A percentile compares a stretch with the other conserved stretches of the same genome.
Conservation (phyloP, 257 asterid species). For the Scutellaria minor region DNA sequence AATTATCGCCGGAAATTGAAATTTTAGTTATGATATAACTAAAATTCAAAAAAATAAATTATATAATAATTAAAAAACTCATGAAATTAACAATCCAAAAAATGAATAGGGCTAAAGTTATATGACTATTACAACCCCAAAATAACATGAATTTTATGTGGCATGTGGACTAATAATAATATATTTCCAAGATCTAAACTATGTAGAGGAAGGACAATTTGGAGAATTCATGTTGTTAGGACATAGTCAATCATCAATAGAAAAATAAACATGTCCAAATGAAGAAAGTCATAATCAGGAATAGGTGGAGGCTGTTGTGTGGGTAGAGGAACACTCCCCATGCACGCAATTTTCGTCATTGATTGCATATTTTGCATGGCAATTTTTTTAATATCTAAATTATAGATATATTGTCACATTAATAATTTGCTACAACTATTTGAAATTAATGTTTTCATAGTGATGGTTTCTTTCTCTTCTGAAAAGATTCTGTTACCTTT, state of each 20-base stretch:
- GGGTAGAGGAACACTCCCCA: constrained; percentile 44
- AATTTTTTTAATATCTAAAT: constrained; percentile 22
- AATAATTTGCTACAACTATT: constrained; percentile 6
- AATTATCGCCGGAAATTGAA: too few species aligned
- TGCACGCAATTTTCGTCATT: constrained; percentile 74
- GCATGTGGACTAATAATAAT: too few species aligned
- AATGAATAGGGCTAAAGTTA: too few species aligned
- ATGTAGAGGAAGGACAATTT: constrained; percentile 23
- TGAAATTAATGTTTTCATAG: neutral
- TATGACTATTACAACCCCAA: too few species aligned
- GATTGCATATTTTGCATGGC: constrained; percentile 51
- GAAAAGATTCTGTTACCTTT: constrained; percentile 20
- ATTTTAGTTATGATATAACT: too few species aligned
- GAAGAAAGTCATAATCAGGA: constrained; percentile 36
- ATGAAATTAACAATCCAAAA: too few species aligned
- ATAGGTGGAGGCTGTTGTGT: constrained; percentile 61
- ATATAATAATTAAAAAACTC: too few species aligned
- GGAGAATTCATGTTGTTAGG: constrained; percentile 3
- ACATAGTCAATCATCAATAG: constrained; percentile 15
- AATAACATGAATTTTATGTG: too few species aligned
- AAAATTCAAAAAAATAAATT: too few species aligned
- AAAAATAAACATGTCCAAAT: neutral
- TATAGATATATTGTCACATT: constrained; percentile 14
- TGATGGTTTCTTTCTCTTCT: neutral
- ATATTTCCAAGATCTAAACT: too few species aligned